A percentile compares a stretch with the other conserved stretches of the same genome.
phyloP scores from a whole-genome alignment of 2,329 filamentous ascomycete species.

The Trichothecium roseum region DNA sequence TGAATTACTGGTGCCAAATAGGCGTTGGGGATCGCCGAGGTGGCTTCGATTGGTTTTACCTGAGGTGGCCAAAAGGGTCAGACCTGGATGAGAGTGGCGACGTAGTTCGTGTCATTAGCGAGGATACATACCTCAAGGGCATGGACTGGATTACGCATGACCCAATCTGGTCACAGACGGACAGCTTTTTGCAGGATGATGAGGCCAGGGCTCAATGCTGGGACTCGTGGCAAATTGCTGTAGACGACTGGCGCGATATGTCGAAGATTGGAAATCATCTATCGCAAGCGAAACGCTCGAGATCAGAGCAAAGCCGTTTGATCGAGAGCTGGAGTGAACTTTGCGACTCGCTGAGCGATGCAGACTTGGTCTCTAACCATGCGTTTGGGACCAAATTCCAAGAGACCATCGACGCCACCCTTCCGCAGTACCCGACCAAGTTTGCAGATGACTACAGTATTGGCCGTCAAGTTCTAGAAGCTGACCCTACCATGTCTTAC shows the following conservation, averaged over 20 bases:
- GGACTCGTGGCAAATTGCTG: constrained; percentile 56
- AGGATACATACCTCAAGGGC: constrained; percentile 63
- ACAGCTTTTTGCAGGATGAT: constrained; percentile 37
- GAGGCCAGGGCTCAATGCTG: constrained; percentile 56
- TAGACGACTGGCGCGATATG: constrained; percentile 45
- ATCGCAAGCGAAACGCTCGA: constrained; percentile 5
- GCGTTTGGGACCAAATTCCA: constrained; percentile 31
- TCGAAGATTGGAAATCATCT: not conserved
- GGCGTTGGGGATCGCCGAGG: constrained; percentile 81
- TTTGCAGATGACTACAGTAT: constrained; percentile 39
- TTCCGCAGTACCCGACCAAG: constrained; percentile 42
- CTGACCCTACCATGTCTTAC: constrained; percentile 22
- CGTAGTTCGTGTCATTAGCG: constrained; percentile 67
- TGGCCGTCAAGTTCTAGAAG: constrained; percentile 38
- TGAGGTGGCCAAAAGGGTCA: constrained; percentile 61
- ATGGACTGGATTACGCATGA: constrained; percentile 73
- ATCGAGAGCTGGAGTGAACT: constrained; percentile 44
- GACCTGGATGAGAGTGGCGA: constrained; percentile 60
- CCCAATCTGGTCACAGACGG: constrained; percentile 23
- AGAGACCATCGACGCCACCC: constrained; percentile 50
- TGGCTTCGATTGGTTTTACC: constrained; percentile 82
- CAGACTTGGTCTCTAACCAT: constrained; percentile 48
- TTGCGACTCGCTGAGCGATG: constrained; percentile 50
- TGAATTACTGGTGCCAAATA: constrained; percentile 97
- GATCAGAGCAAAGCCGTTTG: no score